Percentiles rank a stretch among this genome's conserved stretches.
phyloP scores from a whole-genome alignment of 257 asterid species.

The Solanum chiquidenum region DNA sequence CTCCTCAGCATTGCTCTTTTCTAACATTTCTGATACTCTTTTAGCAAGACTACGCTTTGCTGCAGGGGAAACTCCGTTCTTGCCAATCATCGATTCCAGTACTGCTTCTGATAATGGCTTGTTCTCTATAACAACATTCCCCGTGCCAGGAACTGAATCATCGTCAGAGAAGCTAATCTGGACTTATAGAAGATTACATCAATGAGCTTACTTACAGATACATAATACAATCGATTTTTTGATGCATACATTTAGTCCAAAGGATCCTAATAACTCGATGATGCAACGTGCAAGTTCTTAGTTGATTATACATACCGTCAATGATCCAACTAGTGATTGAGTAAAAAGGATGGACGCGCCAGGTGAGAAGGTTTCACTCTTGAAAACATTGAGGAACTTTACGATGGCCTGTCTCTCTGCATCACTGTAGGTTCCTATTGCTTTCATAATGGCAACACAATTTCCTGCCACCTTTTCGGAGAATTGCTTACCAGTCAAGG shows the following conservation, averaged over 20 bases:
- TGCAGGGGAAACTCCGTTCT: constrained; percentile 68
- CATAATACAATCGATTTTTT: neutral
- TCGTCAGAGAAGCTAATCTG: constrained; percentile 71
- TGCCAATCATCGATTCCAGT: constrained; percentile 75
- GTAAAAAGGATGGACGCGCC: constrained; percentile 83
- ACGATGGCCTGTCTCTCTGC: constrained; percentile 55
- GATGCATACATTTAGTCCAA: neutral
- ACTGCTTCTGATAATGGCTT: constrained; percentile 61
- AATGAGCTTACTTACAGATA: neutral
- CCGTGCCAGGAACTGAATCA: constrained; percentile 30
- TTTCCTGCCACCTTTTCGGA: constrained; percentile 83
- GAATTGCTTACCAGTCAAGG: constrained; percentile 78
- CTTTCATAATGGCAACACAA: constrained; percentile 57
- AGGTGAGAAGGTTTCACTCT: constrained; percentile 46
- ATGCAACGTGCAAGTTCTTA: neutral
- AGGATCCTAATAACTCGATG: neutral
- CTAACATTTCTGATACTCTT: constrained; percentile 37
- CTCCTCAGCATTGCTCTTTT: neutral
- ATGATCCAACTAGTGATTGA: constrained; percentile 56
- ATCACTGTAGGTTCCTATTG: constrained; percentile 40
- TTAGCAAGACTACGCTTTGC: constrained; percentile 57
- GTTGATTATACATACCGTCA: constrained; percentile 32
- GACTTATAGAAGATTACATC: neutral
- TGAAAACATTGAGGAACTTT: constrained; percentile 43
- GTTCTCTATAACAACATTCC: constrained; percentile 43